Evolutionary conservation across 176 grass and related monocot genomes (phyloP).

Genomic region (Urochloa ruziziensis): DNA sequence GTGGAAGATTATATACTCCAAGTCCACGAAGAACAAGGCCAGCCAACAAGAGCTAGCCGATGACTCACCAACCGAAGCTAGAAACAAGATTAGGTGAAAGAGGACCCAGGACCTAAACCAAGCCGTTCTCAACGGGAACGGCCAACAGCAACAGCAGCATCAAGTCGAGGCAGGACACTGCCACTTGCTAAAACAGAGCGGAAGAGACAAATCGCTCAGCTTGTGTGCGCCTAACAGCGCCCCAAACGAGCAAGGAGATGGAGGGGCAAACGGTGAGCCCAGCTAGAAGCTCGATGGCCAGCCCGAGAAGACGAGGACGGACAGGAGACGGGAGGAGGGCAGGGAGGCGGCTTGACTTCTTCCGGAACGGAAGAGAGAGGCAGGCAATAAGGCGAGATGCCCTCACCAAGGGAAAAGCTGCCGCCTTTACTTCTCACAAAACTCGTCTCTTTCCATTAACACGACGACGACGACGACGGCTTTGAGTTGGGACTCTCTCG

Average conservation of each 20-base stretch:
- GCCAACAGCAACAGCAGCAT: slow-evolving; percentile 17
- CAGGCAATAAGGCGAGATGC: not conserved
- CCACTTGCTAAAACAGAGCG: not conserved
- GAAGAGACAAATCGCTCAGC: slow-evolving; percentile 31
- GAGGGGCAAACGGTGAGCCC: not conserved
- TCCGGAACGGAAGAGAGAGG: not conserved
- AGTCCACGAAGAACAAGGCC: not conserved
- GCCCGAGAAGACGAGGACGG: not conserved
- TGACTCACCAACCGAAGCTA: slow-evolving; percentile 45
- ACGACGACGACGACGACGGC: not conserved
- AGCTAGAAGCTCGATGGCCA: not conserved
- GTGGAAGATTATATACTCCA: slow-evolving; percentile 17
- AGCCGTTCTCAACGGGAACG: not conserved
- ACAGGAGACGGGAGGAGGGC: not conserved
- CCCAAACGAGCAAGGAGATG: not conserved
- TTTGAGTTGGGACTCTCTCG: not conserved
- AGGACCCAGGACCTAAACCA: slow-evolving; percentile 18
- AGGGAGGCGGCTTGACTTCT: slow-evolving; percentile 9
- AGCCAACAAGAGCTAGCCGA: slow-evolving; percentile 2
- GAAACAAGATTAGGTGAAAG: slow-evolving; percentile 54
- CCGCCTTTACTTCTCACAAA: slow-evolving; percentile 11
- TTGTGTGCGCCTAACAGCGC: slow-evolving; percentile 16
- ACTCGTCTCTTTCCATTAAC: slow-evolving; percentile 9
- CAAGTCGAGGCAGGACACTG: not conserved
- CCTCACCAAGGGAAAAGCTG: not conserved